Conservation (phyloP, 2,329 filamentous ascomycete species). For the Aureobasidium subglaciale region DNA sequence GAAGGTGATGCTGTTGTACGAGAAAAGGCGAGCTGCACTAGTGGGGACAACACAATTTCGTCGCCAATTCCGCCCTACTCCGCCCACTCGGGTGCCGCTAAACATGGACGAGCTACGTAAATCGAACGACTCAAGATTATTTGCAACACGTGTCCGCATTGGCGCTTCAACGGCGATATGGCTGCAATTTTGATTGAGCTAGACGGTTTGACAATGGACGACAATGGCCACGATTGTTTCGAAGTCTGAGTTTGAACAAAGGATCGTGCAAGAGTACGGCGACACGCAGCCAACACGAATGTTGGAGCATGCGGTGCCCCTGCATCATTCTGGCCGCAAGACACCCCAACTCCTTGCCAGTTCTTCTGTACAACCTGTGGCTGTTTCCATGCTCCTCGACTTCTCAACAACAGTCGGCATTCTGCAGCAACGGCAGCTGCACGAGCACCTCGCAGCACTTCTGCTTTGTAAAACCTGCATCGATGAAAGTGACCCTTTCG, state of each 20-base stretch:
- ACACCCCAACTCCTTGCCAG: not conserved
- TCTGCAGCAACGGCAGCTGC: not conserved
- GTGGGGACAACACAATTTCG: not conserved
- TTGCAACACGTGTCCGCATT: not conserved
- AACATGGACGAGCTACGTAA: not conserved
- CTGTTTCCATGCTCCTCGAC: not conserved
- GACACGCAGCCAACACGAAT: not conserved
- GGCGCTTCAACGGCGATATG: slow-evolving; percentile 6
- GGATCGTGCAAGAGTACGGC: not conserved
- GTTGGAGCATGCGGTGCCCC: not conserved
- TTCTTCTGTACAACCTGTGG: not conserved
- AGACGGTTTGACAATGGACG: not conserved
- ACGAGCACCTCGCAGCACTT: not conserved
- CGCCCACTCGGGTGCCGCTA: slow-evolving; percentile 10
- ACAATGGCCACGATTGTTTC: not conserved
- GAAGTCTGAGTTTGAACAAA: not conserved
- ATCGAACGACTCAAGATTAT: not conserved
- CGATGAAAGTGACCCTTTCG: too few species aligned
- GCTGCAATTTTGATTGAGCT: not conserved
- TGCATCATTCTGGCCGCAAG: not conserved
- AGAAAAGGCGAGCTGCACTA: not conserved
- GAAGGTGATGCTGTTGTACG: not conserved
- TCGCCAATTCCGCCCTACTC: slow-evolving; percentile 8
- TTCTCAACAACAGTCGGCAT: not conserved
- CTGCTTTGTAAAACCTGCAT: too few species aligned